These are phyloP conservation scores for Leucogyrophana mollusca DNA, from an alignment of 768 basidiomycete species.

Conservation along the genomic window DNA sequence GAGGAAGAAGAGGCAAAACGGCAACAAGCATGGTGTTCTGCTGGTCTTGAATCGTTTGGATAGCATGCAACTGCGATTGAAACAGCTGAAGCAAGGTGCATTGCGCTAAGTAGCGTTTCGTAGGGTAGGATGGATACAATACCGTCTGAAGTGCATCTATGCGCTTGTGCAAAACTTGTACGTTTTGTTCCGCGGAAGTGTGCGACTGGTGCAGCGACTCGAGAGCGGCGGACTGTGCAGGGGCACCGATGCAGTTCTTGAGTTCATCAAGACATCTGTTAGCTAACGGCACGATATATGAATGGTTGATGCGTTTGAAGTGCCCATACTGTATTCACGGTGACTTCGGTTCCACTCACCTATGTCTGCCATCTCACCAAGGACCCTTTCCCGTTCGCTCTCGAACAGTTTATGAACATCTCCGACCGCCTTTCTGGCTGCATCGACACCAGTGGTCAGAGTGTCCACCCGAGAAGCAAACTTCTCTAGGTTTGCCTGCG, in stretches of 20 bases:
- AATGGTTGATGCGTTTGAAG: too few species aligned
- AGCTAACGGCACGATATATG: slow-evolving; percentile 37
- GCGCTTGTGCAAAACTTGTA: slow-evolving; percentile 52
- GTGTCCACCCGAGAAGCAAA: slow-evolving; percentile 57
- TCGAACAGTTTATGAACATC: slow-evolving; percentile 57
- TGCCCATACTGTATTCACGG: slow-evolving; percentile 6
- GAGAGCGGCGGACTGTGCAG: slow-evolving; percentile 45
- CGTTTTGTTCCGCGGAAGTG: slow-evolving; percentile 35
- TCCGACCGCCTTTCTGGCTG: slow-evolving; percentile 51
- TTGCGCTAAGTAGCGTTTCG: slow-evolving; percentile 18
- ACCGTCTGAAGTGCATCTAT: slow-evolving; percentile 57
- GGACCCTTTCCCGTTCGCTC: slow-evolving; percentile 54
- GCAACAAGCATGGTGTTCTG: slow-evolving; percentile 54
- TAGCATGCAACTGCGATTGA: slow-evolving; percentile 52
- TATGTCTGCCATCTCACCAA: slow-evolving; percentile 54
- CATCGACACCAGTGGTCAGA: slow-evolving; percentile 50
- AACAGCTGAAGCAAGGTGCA: slow-evolving; percentile 35
- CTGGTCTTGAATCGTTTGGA: slow-evolving; percentile 57
- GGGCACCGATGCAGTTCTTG: slow-evolving; percentile 55
- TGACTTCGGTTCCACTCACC: slow-evolving; percentile 35
- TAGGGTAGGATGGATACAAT: slow-evolving; percentile 8
- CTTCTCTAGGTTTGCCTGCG: slow-evolving; percentile 66
- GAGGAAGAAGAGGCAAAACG: slow-evolving; percentile 58
- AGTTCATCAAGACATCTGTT: slow-evolving; percentile 63
- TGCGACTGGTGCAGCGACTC: slow-evolving; percentile 38